Percentiles rank a stretch among this genome's conserved stretches.
Conservation (phyloP, 2,329 filamentous ascomycete genomes). For the Pseudogymnoascus sp. region DNA sequence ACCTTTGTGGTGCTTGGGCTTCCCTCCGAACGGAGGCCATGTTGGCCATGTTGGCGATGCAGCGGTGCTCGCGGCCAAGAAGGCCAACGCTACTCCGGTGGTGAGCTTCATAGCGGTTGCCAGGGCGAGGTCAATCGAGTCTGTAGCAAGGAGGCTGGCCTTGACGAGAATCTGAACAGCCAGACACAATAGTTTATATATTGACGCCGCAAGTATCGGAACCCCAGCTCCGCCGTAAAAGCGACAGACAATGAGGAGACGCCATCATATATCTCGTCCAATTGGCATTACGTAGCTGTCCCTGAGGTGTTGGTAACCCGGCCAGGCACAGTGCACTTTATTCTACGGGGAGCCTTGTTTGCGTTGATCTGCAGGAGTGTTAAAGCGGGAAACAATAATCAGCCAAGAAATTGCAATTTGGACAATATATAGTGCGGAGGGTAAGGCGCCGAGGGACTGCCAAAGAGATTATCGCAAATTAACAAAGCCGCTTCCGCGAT, state of each 20-base stretch:
- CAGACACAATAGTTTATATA: not conserved
- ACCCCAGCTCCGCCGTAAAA: not conserved
- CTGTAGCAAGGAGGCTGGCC: not conserved
- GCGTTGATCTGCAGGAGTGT: not conserved
- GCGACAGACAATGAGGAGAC: not conserved
- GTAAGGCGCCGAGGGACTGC: not conserved
- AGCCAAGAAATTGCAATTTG: slow-evolving; percentile 3
- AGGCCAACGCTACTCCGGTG: not conserved
- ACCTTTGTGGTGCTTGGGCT: slow-evolving; percentile 21
- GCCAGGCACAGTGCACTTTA: not conserved
- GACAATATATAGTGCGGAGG: not conserved
- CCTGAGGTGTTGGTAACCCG: not conserved
- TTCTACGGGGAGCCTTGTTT: not conserved
- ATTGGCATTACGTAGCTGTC: slow-evolving; percentile 1
- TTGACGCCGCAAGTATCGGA: not conserved
- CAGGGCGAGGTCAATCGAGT: not conserved
- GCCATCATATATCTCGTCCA: not conserved
- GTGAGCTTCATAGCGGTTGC: not conserved
- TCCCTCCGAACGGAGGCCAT: not conserved
- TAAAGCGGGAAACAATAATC: not conserved
- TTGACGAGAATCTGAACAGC: not conserved
- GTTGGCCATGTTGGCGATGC: not conserved
- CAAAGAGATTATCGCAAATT: not conserved
- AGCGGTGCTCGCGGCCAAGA: not conserved
- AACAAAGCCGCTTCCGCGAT: not conserved